Evolutionary conservation across 2,329 filamentous ascomycete genomes (phyloP), one percentile per base, ranked within the genome.

Genomic region (Cladosporium sp.): DNA sequence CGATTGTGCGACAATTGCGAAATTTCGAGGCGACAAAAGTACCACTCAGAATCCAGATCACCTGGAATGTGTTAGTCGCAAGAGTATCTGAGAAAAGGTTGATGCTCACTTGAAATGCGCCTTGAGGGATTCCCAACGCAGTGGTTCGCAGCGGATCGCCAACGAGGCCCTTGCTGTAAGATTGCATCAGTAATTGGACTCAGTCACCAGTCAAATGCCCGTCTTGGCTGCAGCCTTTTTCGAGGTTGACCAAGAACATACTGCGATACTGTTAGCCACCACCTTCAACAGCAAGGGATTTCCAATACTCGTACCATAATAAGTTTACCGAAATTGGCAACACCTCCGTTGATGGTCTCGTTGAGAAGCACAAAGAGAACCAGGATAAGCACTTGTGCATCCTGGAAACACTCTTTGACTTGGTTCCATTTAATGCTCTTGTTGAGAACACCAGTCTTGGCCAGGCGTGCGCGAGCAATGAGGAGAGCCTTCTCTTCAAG

Each of bases 401-500:
- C 88, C 0, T 70, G 69, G 12, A 89, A 72, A 0, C 83, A 80
- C 62, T 84, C 81, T 62, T 75, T 77, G 63, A 83, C 73, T 62
- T 84, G 81, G 49, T 82, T 75, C 2, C 71, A 59, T 25, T 79
- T 78, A 72, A 83, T 83, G 32, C 72, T 72, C 61, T 70, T 73
- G 68, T 75, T 77, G 60, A 77, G 72, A 22, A 77, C 67, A 62
- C 75, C 75, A 9, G 75, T 77, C 57, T 76, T 74, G 60, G 77
- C 77, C 48, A 71, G 71, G 42, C 74, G 74, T 5, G 75, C 72
- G 22, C 75, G 70, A 45, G 75, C 75, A 24, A 77, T 69, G 63
- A 77, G 71, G 54, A 86, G 75, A 39, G 77, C 77, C 73, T 68
- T 68, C 22, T 69, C 65, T 60, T 83, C 78, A 59, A 88, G 83